These are phyloP conservation scores for Rubia peregrina DNA, from an alignment of 305 asterid species.

Conservation along the genomic window DNA sequence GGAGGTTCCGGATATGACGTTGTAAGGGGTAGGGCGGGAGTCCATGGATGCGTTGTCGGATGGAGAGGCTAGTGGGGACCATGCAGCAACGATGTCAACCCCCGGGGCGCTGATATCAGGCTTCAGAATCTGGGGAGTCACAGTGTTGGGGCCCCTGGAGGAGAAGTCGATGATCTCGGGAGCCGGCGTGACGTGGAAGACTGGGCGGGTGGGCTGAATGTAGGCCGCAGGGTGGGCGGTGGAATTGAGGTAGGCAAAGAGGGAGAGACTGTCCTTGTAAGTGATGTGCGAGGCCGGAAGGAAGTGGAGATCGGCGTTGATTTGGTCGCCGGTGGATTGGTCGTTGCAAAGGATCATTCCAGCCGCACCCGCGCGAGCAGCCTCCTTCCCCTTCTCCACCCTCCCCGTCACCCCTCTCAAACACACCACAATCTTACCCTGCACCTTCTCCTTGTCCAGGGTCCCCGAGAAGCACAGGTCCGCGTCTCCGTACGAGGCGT, in stretches of 20 bases:
- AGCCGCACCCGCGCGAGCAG: slow-evolving; percentile 46
- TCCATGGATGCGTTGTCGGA: slow-evolving; percentile 21
- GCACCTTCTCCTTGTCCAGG: slow-evolving; percentile 42
- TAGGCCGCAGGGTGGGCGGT: slow-evolving; percentile 39
- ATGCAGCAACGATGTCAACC: slow-evolving; percentile 58
- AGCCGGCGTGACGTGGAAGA: slow-evolving; percentile 32
- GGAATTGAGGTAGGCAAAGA: slow-evolving; percentile 37
- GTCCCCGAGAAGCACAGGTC: slow-evolving; percentile 35
- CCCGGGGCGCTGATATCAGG: slow-evolving; percentile 79
- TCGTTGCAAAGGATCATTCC: slow-evolving; percentile 67
- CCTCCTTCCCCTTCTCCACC: slow-evolving; percentile 40
- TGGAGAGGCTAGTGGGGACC: slow-evolving; percentile 29
- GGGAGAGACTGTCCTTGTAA: slow-evolving; percentile 40
- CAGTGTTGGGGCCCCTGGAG: slow-evolving; percentile 53
- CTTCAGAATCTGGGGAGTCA: slow-evolving; percentile 65
- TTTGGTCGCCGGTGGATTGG: slow-evolving; percentile 24
- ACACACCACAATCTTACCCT: slow-evolving; percentile 66
- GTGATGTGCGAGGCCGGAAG: slow-evolving; percentile 58
- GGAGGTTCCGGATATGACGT: slow-evolving; percentile 51
- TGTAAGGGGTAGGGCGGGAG: slow-evolving; percentile 29
- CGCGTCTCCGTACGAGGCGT: slow-evolving; percentile 17
- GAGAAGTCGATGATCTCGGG: slow-evolving; percentile 61
- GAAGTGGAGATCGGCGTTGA: slow-evolving; percentile 38
- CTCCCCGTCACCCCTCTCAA: slow-evolving; percentile 42
- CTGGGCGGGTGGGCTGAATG: slow-evolving; percentile 29